Evolutionary conservation across 2,329 filamentous ascomycete genomes (phyloP).

Genomic region (Chrysoporthe puriensis): DNA sequence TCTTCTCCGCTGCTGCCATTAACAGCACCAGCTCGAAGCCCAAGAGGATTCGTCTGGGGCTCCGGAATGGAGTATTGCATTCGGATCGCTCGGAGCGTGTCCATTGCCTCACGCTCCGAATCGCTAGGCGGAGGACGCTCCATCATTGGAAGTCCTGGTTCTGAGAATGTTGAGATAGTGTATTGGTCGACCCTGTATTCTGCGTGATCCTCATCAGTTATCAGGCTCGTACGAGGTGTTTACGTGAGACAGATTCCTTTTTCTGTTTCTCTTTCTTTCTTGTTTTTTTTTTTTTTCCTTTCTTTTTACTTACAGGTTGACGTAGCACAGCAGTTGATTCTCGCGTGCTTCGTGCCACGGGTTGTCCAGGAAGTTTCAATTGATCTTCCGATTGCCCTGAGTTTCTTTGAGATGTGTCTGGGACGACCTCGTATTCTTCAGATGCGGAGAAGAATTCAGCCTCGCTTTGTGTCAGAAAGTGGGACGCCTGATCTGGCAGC

Average conservation of each 20-base stretch:
- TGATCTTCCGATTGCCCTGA: neutral
- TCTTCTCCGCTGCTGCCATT: neutral
- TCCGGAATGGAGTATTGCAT: conserved; percentile 17
- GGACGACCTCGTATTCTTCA: conserved; percentile 25
- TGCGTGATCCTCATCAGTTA: neutral
- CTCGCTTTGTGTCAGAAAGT: conserved; percentile 22
- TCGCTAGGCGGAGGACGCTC: conserved; percentile 17
- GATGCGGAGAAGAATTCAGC: conserved; percentile 25
- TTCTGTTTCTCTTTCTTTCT: too few species aligned
- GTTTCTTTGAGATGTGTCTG: conserved; percentile 16
- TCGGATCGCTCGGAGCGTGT: conserved; percentile 23
- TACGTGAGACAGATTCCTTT: neutral
- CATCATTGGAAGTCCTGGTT: conserved; percentile 15
- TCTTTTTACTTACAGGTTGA: neutral
- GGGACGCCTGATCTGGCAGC: conserved; percentile 9
- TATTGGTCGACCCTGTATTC: neutral
- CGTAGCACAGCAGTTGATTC: conserved; percentile 1
- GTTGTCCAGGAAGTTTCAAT: neutral
- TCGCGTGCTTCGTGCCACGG: neutral
- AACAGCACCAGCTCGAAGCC: neutral
- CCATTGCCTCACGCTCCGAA: conserved; percentile 17
- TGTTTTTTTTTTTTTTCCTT: too few species aligned
- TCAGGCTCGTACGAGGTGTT: neutral
- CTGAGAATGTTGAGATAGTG: neutral
- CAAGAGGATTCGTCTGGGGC: neutral